Evolutionary conservation across 2,329 filamentous ascomycete genomes (phyloP), one percentile per base, ranked within the genome.

Genomic region (Fusarium avenaceum): DNA sequence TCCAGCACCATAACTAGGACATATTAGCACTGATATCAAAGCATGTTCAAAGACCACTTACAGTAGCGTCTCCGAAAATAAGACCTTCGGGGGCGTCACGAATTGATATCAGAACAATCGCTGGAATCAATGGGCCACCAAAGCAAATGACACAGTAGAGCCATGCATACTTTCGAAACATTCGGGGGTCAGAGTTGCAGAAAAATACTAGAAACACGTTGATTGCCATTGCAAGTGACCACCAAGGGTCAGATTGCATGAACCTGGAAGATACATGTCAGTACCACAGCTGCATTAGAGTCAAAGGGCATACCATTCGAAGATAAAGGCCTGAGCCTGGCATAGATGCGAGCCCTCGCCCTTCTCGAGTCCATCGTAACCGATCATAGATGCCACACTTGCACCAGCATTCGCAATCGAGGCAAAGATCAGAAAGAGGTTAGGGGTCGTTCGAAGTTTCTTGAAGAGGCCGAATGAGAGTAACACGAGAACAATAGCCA

Each of bases 181-280:
- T 87, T 2, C 87, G 87, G 1, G 86, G 85, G 47, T 83, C 83
- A 11, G 83, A 84, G 19, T 85, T 83, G 73, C 81, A 81, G 77
- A 88, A 88, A 73, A 89, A 88, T 40, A 88, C 86, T 49, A 94
- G 84, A 75, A 90, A 93, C 56, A 95, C 92, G 68, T 95, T 95
- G 72, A 90, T 84, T 1, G 92, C 91, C 92, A 95, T 95, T 64
- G 90, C 90, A 70, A 93, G 87, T 0, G 90, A 92, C 91, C 90
- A 94, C 80, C 91, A 85, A 1, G 90, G 88, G 77, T 92, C 90
- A 5, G 90, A 90, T 69, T 90, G 89, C 86, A 92, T 91, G 76
- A 92, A 93, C 87, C 89, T 92, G 43, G 43, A 19, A n/a, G 7
- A 11, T 30, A n/a, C 26, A 13, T 30, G 49, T 67, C 4, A 65